A percentile compares a stretch with the other conserved stretches of the same genome.
These are phyloP conservation scores for Onygenales sp. DNA, from an alignment of 2,329 filamentous ascomycete species.

Conservation along the genomic window DNA sequence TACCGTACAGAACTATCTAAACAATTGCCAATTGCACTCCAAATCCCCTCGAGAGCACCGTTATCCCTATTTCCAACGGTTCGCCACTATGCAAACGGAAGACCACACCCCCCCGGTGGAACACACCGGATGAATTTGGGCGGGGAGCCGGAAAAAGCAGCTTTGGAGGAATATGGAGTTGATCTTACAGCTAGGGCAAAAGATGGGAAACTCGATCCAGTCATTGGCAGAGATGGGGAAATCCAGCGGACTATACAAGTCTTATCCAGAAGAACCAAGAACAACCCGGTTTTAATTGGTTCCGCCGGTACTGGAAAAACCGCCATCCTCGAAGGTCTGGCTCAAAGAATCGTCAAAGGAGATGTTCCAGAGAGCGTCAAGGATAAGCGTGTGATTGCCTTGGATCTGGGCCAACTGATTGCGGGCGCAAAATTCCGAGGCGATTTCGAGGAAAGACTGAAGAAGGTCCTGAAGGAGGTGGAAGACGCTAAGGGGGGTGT, in stretches of 20 bases:
- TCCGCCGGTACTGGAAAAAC: constrained; percentile 89
- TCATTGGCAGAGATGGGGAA: constrained; percentile 85
- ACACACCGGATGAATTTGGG: constrained; percentile 91
- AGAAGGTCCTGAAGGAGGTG: constrained; percentile 83
- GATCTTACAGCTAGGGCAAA: constrained; percentile 79
- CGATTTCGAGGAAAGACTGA: constrained; percentile 90
- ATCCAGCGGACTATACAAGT: constrained; percentile 94
- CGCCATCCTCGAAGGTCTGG: constrained; percentile 81
- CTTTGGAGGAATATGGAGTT: constrained; percentile 81
- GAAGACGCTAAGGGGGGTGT: constrained; percentile 80
- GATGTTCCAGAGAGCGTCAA: constrained; percentile 96
- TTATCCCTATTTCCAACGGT: constrained; percentile 12
- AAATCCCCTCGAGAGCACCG: background rate
- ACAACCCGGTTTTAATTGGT: constrained; percentile 91
- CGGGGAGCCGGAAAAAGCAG: constrained; percentile 66
- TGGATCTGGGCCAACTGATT: constrained; percentile 87
- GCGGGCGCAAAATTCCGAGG: constrained; percentile 92
- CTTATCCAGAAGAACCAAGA: constrained; percentile 84
- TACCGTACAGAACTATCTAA: background rate
- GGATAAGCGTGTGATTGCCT: constrained; percentile 76
- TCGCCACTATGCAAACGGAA: constrained; percentile 46
- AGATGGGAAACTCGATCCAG: constrained; percentile 86
- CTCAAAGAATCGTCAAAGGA: constrained; percentile 78
- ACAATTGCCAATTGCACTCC: background rate
- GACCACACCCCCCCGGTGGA: constrained; percentile 79